Percentiles rank a stretch among this genome's conserved stretches.
These are phyloP conservation scores for Omphalotus guepiniiformis DNA, from an alignment of 768 basidiomycete genomes.

Conservation along the genomic window DNA sequence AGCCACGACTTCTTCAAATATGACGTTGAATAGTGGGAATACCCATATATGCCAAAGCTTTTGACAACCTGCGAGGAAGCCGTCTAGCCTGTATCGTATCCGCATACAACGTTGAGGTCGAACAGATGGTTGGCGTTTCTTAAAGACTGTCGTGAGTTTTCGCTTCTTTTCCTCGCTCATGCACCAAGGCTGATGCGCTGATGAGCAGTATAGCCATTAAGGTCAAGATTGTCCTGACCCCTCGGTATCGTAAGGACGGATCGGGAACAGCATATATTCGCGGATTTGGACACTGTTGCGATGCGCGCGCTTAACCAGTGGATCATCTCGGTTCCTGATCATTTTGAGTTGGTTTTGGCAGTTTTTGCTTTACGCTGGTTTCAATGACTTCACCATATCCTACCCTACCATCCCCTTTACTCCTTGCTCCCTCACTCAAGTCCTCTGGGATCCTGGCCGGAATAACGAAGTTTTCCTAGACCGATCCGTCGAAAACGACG, in stretches of 20 bases:
- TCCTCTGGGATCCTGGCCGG: constrained; percentile 41
- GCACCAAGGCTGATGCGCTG: not conserved
- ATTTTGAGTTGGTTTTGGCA: constrained; percentile 20
- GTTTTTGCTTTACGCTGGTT: constrained; percentile 10
- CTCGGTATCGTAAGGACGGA: constrained; percentile 41
- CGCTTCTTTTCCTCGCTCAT: constrained; percentile 12
- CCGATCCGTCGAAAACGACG: constrained; percentile 33
- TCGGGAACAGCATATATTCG: constrained; percentile 51
- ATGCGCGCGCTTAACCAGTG: constrained; percentile 55
- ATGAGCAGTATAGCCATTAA: constrained; percentile 61
- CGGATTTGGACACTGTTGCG: constrained; percentile 61
- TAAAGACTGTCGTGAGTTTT: constrained; percentile 38
- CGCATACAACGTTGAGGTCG: constrained; percentile 38
- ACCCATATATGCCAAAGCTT: constrained; percentile 33
- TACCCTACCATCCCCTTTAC: constrained; percentile 8
- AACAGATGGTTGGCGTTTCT: constrained; percentile 42
- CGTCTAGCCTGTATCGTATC: constrained; percentile 32
- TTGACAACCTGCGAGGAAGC: constrained; percentile 44
- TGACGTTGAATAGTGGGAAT: constrained; percentile 49
- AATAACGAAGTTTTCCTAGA: constrained; percentile 33
- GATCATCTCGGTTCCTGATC: constrained; percentile 49
- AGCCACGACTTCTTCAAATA: constrained; percentile 48
- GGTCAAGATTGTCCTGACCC: constrained; percentile 56
- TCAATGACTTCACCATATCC: not conserved
- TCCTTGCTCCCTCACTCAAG: too few relatives aligned